Base-by-base conservation (phyloP, 805 yeast species). In the Candida tibetensis region DNA sequence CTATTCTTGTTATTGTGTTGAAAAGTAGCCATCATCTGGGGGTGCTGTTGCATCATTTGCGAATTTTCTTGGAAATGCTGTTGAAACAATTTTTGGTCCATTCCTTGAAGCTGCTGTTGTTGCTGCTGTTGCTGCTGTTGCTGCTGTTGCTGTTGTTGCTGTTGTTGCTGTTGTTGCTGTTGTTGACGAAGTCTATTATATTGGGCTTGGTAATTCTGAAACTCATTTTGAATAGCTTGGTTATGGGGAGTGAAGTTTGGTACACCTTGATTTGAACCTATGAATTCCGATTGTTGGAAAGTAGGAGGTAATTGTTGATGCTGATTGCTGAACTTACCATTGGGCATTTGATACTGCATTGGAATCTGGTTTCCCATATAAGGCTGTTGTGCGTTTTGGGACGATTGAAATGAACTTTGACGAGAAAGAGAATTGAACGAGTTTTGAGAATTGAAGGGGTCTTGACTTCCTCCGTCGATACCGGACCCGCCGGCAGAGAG, bases 341-440 rank as follows among this genome's bases (percentile, higher is more conserved):
- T 35, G 8, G 28, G 33, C 15, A 35, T 9, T n/a, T 35, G 38
- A 13, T 13, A 35, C 29, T 28, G 27, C 22, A 27, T 28, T 3
- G 33, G 29, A 7, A 21, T 21, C 64, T 2, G 85, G 71, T 4
- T 84, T 79, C 52, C 83, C 81, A 36, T 79, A 83, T 49, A 81
- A 80, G 5, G 76, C 76, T 12, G 82, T 81, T 2, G 81, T 80
- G 8, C 77, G 28, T 29, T 36, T 15, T 34, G 44, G 21, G 39
- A 28, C 14, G 44, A 28, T 23, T 35, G 41, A 19, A 42, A 36
- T n/a, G 38, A 44, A 36, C 40, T 40, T 19, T 35, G 43, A 26
- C 46, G 39, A 34, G 44, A 41, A 22, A 46, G 28, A 9, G 39
- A 31, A 40, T 38, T 37, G 37, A 44, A 45, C 17, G 49, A 47